Conservation (phyloP, 768 basidiomycete genomes). For the Russula foetens region DNA sequence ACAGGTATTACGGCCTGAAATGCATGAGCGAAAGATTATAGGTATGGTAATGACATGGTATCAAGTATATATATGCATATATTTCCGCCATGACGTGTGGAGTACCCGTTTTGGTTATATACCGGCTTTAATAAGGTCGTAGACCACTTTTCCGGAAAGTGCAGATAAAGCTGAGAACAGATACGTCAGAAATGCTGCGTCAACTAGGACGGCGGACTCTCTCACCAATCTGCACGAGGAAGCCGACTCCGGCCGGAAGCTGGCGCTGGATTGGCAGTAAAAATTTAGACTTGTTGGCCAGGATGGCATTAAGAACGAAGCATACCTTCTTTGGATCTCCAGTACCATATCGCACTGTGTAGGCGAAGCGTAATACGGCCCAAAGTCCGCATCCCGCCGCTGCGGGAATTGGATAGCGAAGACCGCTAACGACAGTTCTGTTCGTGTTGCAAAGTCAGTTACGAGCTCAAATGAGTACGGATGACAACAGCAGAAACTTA, state of each 20-base stretch:
- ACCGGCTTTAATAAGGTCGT: constrained; percentile 5
- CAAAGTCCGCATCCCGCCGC: constrained; percentile 36
- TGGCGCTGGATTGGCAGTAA: not conserved
- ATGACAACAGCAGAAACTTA: constrained; percentile 6
- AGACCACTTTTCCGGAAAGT: constrained; percentile 5
- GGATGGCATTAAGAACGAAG: not conserved
- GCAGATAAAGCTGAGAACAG: not conserved
- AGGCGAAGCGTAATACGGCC: constrained; percentile 34
- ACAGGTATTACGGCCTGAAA: no score
- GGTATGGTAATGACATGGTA: no score
- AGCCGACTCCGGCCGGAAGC: not conserved
- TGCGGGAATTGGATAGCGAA: constrained; percentile 35
- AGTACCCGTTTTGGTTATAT: not conserved
- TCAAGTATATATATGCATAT: no score
- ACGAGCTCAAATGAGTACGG: not conserved
- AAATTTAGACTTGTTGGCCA: not conserved
- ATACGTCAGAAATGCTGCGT: not conserved
- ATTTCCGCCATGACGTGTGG: no score
- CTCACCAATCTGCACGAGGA: not conserved
- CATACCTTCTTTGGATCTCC: constrained; percentile 37
- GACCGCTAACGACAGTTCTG: constrained; percentile 35
- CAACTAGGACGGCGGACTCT: not conserved
- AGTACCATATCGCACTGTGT: constrained; percentile 39
- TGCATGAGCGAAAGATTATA: no score
- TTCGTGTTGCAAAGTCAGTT: not conserved